A percentile compares a stretch with the other conserved stretches of the same genome.
Evolutionary conservation across 352 stramenopile genomes (phyloP).

Genomic region (Globisporangium nunn): DNA sequence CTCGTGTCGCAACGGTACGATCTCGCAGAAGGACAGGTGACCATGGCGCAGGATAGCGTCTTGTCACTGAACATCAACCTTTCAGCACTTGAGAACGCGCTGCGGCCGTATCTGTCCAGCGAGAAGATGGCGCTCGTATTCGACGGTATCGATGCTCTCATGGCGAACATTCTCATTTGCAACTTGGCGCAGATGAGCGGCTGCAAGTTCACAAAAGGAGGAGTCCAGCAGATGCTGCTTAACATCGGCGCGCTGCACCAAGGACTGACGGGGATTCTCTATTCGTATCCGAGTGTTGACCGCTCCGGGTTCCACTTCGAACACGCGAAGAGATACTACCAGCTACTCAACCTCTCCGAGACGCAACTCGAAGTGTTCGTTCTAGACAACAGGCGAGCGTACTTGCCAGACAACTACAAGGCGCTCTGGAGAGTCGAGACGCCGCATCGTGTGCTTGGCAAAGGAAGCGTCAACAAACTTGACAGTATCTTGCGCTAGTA

Average conservation of each 20-base stretch:
- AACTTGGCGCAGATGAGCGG: conserved; percentile 61
- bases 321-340: conserved; percentile 72
- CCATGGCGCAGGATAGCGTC: conserved; percentile 68
- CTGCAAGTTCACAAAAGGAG: conserved; percentile 55
- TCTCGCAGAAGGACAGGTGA: conserved; percentile 37
- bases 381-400: conserved; percentile 61
- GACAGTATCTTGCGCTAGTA: conserved; percentile 67
- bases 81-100: conserved; percentile 61
- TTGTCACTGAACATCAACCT: conserved; percentile 72
- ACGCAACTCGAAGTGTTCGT: conserved; percentile 77
- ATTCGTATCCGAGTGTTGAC: conserved; percentile 50
- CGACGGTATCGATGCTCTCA: conserved; percentile 61
- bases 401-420: conserved; percentile 51
- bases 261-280: conserved; percentile 59
- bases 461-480: conserved; percentile 78
- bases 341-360: conserved; percentile 62
- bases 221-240: conserved; percentile 73
- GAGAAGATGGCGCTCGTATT: conserved; percentile 74
- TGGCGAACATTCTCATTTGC: conserved; percentile 52
- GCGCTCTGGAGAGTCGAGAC: conserved; percentile 73
- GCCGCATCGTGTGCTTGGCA: conserved; percentile 59
- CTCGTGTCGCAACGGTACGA: conserved; percentile 61
- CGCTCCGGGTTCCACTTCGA: conserved; percentile 62
- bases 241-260: conserved; percentile 75
- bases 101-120: conserved; percentile 62